These are phyloP conservation scores for Yarrowia divulgata DNA, from an alignment of 805 yeast species.

Conservation along the genomic window DNA sequence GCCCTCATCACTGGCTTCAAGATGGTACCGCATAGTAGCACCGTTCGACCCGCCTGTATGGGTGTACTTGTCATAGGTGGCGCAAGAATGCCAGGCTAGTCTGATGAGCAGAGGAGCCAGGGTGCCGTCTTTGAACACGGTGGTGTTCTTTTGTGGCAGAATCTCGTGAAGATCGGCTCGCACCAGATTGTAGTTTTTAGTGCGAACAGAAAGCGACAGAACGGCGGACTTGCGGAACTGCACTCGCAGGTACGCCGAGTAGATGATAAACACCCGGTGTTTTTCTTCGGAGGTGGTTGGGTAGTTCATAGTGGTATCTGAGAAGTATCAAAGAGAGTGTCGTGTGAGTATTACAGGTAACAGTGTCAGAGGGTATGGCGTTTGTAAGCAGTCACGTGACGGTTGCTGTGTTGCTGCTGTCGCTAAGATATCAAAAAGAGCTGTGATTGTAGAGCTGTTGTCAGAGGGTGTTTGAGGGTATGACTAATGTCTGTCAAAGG, in stretches of 20 bases:
- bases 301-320: conserved; percentile 8
- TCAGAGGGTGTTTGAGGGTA: no score
- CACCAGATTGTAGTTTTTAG: conserved; percentile 21
- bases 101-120: conserved; percentile 80
- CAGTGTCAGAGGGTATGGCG: no score
- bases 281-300: not conserved
- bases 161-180: conserved; percentile 12
- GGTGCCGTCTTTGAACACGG: conserved; percentile 62
- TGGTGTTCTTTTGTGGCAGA: conserved; percentile 49
- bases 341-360: no score
- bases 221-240: conserved; percentile 30
- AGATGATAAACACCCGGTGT: conserved; percentile 23
- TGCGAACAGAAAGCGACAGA: conserved; percentile 12
- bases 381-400: no score
- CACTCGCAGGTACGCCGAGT: conserved; percentile 31
- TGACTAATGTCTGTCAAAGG: no score
- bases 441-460: no score
- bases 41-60: conserved; percentile 63
- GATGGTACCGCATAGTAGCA: conserved; percentile 59
- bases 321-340: no score
- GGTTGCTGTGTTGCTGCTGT: no score
- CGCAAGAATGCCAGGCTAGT: conserved; percentile 86
- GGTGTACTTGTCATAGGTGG: conserved; percentile 69
- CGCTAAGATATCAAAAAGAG: no score
- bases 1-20: conserved; percentile 56